Percentiles rank a stretch among this genome's conserved stretches.
Conservation (phyloP, 2,329 filamentous ascomycete genomes). For the Graphilbum sp. region DNA sequence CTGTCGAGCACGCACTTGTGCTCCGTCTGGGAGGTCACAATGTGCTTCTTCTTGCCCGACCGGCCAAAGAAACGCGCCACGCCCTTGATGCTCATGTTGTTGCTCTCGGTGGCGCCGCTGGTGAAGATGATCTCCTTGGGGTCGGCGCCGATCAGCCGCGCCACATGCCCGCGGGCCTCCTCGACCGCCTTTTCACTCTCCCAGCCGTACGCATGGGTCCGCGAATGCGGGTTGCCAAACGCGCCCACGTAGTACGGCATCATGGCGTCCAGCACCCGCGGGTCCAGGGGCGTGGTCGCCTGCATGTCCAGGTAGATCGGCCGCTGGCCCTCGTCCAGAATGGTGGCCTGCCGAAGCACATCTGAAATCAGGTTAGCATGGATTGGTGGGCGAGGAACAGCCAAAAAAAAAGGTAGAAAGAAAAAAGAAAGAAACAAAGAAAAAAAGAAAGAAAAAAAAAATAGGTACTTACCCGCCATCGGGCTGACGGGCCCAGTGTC, state of each 20-base stretch:
- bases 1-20: conserved; percentile 98
- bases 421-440: neutral
- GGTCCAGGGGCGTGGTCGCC: conserved; percentile 88
- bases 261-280: conserved; percentile 91
- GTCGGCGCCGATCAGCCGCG: conserved; percentile 78
- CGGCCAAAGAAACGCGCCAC: conserved; percentile 90
- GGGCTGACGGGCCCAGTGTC: conserved; percentile 56
- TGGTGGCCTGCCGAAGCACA: conserved; percentile 76
- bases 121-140: conserved; percentile 98
- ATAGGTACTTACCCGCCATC: conserved; percentile 38
- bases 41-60: conserved; percentile 92
- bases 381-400: conserved; percentile 1
- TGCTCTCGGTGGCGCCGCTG: conserved; percentile 93
- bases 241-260: conserved; percentile 83
- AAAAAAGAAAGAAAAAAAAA: conserved; percentile 7
- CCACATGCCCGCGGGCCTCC: conserved; percentile 67
- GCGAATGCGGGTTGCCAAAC: conserved; percentile 93
- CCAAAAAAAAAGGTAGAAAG: neutral
- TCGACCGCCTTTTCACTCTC: conserved; percentile 93
- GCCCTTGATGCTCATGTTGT: conserved; percentile 99
- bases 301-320: conserved; percentile 99
- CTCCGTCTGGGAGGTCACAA: conserved; percentile 93
- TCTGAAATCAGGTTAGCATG: conserved; percentile 27
- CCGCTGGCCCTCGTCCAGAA: conserved; percentile 82
- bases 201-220: conserved; percentile 97